Evolutionary conservation across 768 basidiomycete genomes (phyloP).

Genomic region (Peribolospora baueri): DNA sequence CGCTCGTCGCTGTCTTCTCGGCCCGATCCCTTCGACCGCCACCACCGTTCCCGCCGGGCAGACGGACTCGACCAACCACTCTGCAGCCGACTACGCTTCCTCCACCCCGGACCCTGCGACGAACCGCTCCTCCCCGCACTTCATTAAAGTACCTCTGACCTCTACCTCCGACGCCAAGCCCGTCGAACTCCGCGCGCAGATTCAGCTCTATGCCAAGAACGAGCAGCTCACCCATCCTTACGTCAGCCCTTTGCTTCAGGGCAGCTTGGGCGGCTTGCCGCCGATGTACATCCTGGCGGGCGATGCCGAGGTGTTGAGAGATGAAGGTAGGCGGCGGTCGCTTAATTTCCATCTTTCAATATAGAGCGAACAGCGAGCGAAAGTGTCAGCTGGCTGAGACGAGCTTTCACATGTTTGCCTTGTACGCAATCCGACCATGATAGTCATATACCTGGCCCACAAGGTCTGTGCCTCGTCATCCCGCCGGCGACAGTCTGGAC

Average conservation of each 20-base stretch:
- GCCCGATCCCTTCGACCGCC: neutral
- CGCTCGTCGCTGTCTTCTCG: neutral
- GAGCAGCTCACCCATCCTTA: slow-evolving; percentile 42
- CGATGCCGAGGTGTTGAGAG: slow-evolving; percentile 72
- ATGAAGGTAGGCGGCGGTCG: slow-evolving; percentile 29
- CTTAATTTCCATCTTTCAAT: too few relatives aligned
- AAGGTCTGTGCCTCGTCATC: too few relatives aligned
- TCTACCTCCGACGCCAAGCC: slow-evolving; percentile 19
- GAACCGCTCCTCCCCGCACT: too few relatives aligned
- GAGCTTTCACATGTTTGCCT: too few relatives aligned
- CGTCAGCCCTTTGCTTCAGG: slow-evolving; percentile 51
- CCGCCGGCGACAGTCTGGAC: too few relatives aligned
- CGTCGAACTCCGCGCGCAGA: slow-evolving; percentile 20
- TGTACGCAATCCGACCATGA: too few relatives aligned
- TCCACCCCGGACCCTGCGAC: too few relatives aligned
- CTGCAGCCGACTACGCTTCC: too few relatives aligned
- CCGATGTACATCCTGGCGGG: slow-evolving; percentile 65
- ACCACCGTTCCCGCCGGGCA: slow-evolving; percentile 3
- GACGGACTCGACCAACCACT: too few relatives aligned
- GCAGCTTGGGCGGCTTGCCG: slow-evolving; percentile 69
- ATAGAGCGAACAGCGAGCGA: too few relatives aligned
- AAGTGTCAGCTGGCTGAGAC: too few relatives aligned
- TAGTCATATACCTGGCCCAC: too few relatives aligned
- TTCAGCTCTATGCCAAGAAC: slow-evolving; percentile 72
- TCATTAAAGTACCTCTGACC: slow-evolving; percentile 6